Base-by-base conservation (phyloP, 176 grass and related monocot genomes). In the Rhynchospora pubera region DNA sequence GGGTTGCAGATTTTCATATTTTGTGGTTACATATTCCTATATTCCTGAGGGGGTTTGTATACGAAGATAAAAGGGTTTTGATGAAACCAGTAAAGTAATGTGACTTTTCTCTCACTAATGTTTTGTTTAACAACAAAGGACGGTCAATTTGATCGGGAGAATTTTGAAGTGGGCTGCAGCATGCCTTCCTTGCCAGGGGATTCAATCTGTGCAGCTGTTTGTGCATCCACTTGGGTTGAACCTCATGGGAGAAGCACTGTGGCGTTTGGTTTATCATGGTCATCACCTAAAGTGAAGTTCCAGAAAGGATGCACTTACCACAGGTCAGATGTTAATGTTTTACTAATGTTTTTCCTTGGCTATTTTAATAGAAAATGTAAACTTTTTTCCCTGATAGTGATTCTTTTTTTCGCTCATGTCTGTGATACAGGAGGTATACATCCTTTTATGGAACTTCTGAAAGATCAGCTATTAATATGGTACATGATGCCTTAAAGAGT, bases 201-300 rank as follows among this genome's bases (percentile, higher is more conserved):
- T 82, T 86, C 89, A 84, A 84, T 93, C 55, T 94, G 89, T 88
- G 96, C 91, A 4, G 96, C 96, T 57, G 90, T 99, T 91, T 90
- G 92, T 21, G 91, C 92, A 56, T 93, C 92, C 10, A 90, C 92
- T 64, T 95, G 92, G 92, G 96, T 99, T 57, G 92, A 94, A 89
- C 84, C 92, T 26, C 96, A 99, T 82, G 96, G 96, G 68, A 95
- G 85, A 84, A 91, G 92, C 83, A 99, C 96, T 84, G 90, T 99
- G 83, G 92, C 48, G 4, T 99, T 99, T 79, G 87, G 83, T 79
- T 76, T 99, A 79, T 67, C 92, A 53, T 99, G 96, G 96, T 91
- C 96, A 85, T 99, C 90, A 15, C 96, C 92, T 67, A 93, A 99
- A 94, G 93, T 99, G 65, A 99, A 90, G 85, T 99, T 99, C 87